Evolutionary conservation across 176 grass and related monocot species (phyloP).

Genomic region (Ampelocalamus luodianensis): DNA sequence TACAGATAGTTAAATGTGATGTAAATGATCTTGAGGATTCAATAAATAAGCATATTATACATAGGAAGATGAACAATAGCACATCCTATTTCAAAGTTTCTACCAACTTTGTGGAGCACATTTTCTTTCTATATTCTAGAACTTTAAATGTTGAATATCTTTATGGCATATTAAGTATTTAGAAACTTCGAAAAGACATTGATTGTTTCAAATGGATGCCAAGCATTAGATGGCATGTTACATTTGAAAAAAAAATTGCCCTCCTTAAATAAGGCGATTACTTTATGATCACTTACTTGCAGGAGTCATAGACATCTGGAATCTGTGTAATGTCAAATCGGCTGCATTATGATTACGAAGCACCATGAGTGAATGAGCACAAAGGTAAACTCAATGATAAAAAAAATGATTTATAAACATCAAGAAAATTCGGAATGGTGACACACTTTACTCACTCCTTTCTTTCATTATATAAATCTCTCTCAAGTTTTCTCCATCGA

Average conservation of each 20-base stretch:
- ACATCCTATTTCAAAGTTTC: slow-evolving; percentile 6
- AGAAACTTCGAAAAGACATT: neutral
- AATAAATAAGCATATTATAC: neutral
- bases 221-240: slow-evolving; percentile 18
- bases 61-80: neutral
- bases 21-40: slow-evolving; percentile 7
- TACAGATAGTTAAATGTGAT: slow-evolving; percentile 17
- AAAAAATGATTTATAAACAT: slow-evolving; percentile 21
- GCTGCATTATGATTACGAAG: slow-evolving; percentile 61
- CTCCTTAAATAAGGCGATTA: slow-evolving; percentile 1
- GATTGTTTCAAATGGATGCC: neutral
- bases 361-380: slow-evolving; percentile 32
- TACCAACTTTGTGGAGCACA: slow-evolving; percentile 11
- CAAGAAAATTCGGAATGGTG: slow-evolving; percentile 35
- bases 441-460: slow-evolving; percentile 75
- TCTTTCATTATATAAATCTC: slow-evolving; percentile 97
- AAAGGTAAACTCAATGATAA: neutral
- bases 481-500: slow-evolving; percentile 96
- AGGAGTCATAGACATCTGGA: slow-evolving; percentile 98
- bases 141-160: slow-evolving; percentile 31
- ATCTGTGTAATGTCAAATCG: slow-evolving; percentile 98
- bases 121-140: slow-evolving; percentile 19
- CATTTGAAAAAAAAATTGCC: neutral
- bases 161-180: slow-evolving; percentile 29
- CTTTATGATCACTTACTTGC: slow-evolving; percentile 80